Evolutionary conservation across 164 flowering plant genomes (phyloP), one percentile per base, ranked within the genome.

Genomic region (Akebia trifoliata): DNA sequence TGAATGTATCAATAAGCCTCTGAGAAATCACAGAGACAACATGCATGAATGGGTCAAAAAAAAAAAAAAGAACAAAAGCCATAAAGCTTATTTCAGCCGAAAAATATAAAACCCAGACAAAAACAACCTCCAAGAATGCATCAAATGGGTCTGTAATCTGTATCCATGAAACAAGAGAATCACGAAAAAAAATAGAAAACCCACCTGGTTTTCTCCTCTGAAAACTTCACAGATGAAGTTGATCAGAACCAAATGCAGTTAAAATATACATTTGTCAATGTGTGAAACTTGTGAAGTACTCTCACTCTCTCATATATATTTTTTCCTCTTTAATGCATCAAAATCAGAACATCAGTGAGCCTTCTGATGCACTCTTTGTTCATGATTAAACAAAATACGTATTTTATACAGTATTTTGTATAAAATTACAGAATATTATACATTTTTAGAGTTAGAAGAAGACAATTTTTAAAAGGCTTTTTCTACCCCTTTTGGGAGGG

Each of bases 331-430:
- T 21, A 51, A 29, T 77, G 74, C 81, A 79, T 80, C 80, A 73
- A 78, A 78, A 78, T 83, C 88, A 83, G 83, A 61, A 72, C 67
- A 70, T 66, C 76, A 76, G 72, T 55, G 78, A 73, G 68, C 73
- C 81, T 75, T 83, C 79, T 78, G 76, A 72, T 57, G 69, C 69
- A 78, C 85, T n/a, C n/a, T n/a, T n/a, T n/a, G n/a, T n/a, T n/a
- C n/a, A n/a, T n/a, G n/a, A n/a, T n/a, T n/a, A n/a, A n/a, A n/a
- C n/a, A n/a, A n/a, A n/a, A n/a, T n/a, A n/a, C n/a, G n/a, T n/a
- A 55, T 54, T 2, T 12, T 38, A 39, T 55, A 55, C 46, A 47
- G 3, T 36, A 4, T 20, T 8, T 24, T 53, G 9, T 35, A n/a
- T n/a, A n/a, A n/a, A n/a, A n/a, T n/a, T n/a, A n/a, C n/a, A n/a